phyloP scores from a whole-genome alignment of 2,329 filamentous ascomycete species.

The Aspergillus spinulosporus region DNA sequence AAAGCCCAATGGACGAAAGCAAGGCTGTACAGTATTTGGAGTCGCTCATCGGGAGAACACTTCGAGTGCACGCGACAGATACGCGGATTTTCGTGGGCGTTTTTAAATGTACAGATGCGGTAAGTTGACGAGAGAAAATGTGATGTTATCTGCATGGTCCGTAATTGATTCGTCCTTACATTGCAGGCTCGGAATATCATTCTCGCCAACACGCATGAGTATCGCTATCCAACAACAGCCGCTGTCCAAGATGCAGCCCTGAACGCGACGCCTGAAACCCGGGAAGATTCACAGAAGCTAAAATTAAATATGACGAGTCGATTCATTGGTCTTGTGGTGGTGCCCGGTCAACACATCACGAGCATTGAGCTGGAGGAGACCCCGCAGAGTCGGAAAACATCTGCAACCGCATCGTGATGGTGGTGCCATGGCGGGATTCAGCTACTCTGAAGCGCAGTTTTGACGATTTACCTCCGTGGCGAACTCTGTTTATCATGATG shows the following conservation, averaged over 20 bases:
- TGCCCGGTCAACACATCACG: constrained; percentile 80
- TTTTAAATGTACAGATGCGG: constrained; percentile 93
- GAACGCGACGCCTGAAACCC: constrained; percentile 23
- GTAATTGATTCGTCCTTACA: constrained; percentile 19
- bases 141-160: constrained; percentile 4
- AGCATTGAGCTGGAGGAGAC: constrained; percentile 83
- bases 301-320: constrained; percentile 76
- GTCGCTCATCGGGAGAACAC: constrained; percentile 72
- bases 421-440: constrained; percentile 8
- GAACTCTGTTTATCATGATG: constrained; percentile 9
- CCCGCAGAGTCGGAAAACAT: constrained; percentile 22
- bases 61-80: constrained; percentile 79
- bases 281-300: constrained; percentile 37
- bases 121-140: constrained; percentile 46
- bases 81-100: constrained; percentile 83
- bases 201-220: constrained; percentile 82
- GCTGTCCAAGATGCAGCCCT: constrained; percentile 46
- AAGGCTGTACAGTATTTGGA: constrained; percentile 43
- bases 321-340: constrained; percentile 84
- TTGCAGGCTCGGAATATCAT: constrained; percentile 82
- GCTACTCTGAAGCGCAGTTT: constrained; percentile 3
- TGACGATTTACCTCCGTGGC: constrained; percentile 6
- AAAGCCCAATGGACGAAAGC: constrained; percentile 37
- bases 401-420: constrained; percentile 15
- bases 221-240: constrained; percentile 68